A percentile compares a stretch with the other conserved stretches of the same genome.
These are phyloP conservation scores for Amoebophrya sp. DNA, from an alignment of 169 alveolate genomes.

Conservation along the genomic window DNA sequence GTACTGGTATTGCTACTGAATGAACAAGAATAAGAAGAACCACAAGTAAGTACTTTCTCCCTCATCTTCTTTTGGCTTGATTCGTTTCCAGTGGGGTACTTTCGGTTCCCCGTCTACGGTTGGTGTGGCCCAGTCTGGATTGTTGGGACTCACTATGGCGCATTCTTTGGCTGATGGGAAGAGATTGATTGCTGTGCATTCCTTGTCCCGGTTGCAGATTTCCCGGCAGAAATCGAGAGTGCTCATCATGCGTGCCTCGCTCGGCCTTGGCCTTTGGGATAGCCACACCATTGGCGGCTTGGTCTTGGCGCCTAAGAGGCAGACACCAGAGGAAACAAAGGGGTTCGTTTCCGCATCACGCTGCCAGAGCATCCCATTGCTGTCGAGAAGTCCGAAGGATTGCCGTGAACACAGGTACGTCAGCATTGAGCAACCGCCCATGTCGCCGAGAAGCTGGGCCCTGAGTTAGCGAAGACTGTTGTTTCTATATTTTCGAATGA, in stretches of 20 bases:
- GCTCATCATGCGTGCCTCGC: not conserved
- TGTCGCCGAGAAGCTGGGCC: not conserved
- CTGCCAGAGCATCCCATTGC: not conserved
- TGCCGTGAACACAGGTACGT: not conserved
- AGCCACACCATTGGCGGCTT: not conserved
- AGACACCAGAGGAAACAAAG: not conserved
- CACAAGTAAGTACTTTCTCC: too few species aligned
- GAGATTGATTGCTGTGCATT: not conserved
- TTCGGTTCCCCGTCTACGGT: not conserved
- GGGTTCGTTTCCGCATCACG: not conserved
- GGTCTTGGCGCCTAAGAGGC: not conserved
- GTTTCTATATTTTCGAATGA: too few species aligned
- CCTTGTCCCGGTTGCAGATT: not conserved
- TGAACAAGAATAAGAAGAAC: too few species aligned
- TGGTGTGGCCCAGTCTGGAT: not conserved
- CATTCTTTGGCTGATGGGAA: not conserved
- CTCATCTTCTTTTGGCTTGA: too few species aligned
- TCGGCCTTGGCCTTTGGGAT: not conserved
- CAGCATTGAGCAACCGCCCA: not conserved
- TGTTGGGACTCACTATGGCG: not conserved
- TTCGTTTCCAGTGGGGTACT: not conserved
- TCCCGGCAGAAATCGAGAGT: not conserved
- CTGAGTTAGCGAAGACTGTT: not conserved
- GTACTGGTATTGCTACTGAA: too few species aligned
- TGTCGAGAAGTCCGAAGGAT: not conserved